phyloP scores from a whole-genome alignment of 2,329 filamentous ascomycete genomes.

The Ophiostoma sp. region DNA sequence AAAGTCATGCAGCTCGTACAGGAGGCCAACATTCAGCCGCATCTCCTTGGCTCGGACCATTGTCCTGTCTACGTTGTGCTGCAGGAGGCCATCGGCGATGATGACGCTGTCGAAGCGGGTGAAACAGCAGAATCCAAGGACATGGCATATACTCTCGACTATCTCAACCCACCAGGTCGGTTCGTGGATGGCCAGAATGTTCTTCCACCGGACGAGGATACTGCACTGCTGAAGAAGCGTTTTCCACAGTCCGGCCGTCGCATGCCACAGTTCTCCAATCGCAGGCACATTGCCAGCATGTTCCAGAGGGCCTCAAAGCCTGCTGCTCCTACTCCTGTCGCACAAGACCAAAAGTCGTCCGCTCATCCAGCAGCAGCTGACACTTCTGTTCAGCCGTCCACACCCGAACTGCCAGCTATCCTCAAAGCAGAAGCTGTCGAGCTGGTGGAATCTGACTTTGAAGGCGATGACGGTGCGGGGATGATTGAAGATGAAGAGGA shows the following conservation, averaged over 20 bases:
- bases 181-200: slow-evolving; percentile 59
- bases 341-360: not conserved
- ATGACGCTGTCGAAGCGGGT: slow-evolving; percentile 35
- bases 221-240: slow-evolving; percentile 42
- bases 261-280: slow-evolving; percentile 82
- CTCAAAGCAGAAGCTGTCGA: slow-evolving; percentile 21
- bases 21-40: slow-evolving; percentile 82
- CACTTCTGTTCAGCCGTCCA: not conserved
- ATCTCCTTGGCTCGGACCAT: slow-evolving; percentile 91
- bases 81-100: slow-evolving; percentile 57
- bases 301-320: slow-evolving; percentile 49
- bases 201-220: slow-evolving; percentile 10
- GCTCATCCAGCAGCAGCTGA: not conserved
- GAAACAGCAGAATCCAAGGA: slow-evolving; percentile 40
- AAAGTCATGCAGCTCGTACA: slow-evolving; percentile 71
- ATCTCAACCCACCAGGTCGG: slow-evolving; percentile 75
- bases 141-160: slow-evolving; percentile 59
- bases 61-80: slow-evolving; percentile 85
- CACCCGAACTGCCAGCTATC: slow-evolving; percentile 12
- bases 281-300: slow-evolving; percentile 90
- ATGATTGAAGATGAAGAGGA: slow-evolving; percentile 6
- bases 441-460: slow-evolving; percentile 9
- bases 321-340: not conserved
- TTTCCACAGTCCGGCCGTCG: slow-evolving; percentile 75
- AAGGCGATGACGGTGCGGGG: slow-evolving; percentile 10